phyloP scores from a whole-genome alignment of 2,329 filamentous ascomycete species.

The Fusarium aywerte region DNA sequence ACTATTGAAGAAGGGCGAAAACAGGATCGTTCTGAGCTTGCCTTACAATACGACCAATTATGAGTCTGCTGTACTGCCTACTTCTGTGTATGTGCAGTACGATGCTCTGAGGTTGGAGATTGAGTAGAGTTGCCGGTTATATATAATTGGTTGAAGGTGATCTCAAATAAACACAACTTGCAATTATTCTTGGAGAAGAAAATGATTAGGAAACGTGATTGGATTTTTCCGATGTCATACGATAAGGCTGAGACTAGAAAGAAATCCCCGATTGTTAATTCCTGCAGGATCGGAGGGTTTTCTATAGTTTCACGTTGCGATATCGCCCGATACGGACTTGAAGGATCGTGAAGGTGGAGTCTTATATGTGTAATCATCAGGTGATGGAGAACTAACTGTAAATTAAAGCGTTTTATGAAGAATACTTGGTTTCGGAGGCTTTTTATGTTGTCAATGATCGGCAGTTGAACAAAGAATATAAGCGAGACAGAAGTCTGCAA shows the following conservation, averaged over 20 bases:
- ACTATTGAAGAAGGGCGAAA: conserved; percentile 62
- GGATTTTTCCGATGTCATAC: conserved; percentile 18
- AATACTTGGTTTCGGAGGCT: conserved; percentile 25
- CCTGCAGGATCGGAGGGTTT: conserved; percentile 36
- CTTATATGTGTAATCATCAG: neutral
- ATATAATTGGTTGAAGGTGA: neutral
- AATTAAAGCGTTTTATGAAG: neutral
- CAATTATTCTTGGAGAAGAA: neutral
- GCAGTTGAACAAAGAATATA: conserved; percentile 3
- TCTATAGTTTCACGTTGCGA: conserved; percentile 12
- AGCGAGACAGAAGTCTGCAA: neutral
- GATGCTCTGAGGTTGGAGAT: conserved; percentile 71
- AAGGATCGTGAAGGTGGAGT: conserved; percentile 21
- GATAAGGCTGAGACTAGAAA: neutral
- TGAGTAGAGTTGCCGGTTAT: conserved; percentile 26
- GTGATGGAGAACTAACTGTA: conserved; percentile 2
- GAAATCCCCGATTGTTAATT: neutral
- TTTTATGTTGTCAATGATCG: neutral
- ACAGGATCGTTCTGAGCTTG: conserved; percentile 66
- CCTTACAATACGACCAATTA: conserved; percentile 69
- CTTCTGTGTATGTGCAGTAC: conserved; percentile 71
- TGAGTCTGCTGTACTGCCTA: conserved; percentile 66
- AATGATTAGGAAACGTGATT: conserved; percentile 6
- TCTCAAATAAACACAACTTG: neutral
- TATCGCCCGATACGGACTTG: neutral